Percentiles rank a stretch among this genome's conserved stretches.
These are phyloP conservation scores for Pisolithus sp. DNA, from an alignment of 768 basidiomycete species.

Conservation along the genomic window DNA sequence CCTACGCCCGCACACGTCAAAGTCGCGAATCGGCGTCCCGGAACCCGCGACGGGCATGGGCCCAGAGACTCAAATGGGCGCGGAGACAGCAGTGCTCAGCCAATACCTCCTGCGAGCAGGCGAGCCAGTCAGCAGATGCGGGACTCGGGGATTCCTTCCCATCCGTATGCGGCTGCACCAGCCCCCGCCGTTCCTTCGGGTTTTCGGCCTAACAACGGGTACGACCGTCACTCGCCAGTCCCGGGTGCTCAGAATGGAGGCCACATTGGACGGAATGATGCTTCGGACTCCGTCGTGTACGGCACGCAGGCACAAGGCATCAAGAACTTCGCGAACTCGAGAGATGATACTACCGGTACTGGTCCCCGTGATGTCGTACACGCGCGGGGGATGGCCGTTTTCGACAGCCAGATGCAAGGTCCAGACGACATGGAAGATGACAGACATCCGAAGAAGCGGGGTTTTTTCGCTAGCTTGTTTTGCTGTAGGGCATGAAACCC, in stretches of 20 bases:
- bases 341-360: constrained; percentile 46
- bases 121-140: constrained; percentile 62
- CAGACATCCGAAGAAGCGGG: constrained; percentile 54
- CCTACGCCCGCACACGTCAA: constrained; percentile 66
- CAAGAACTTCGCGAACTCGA: constrained; percentile 46
- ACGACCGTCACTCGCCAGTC: constrained; percentile 52
- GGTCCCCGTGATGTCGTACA: constrained; percentile 29
- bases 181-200: constrained; percentile 36
- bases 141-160: constrained; percentile 46
- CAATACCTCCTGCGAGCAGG: constrained; percentile 58
- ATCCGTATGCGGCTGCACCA: constrained; percentile 69
- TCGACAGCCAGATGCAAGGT: constrained; percentile 60
- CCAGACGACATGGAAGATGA: constrained; percentile 60
- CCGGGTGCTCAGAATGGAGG: constrained; percentile 35
- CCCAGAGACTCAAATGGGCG: constrained; percentile 42
- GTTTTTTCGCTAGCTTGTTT: constrained; percentile 56
- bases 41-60: constrained; percentile 40
- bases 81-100: constrained; percentile 53
- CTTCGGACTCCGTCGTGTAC: constrained; percentile 67
- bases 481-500: constrained; percentile 59
- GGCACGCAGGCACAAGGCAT: constrained; percentile 40
- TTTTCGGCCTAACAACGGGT: constrained; percentile 44
- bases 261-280: constrained; percentile 40
- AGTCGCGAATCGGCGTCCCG: constrained; percentile 42
- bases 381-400: constrained; percentile 53